Conservation (phyloP, 2,329 filamentous ascomycete genomes). For the Cytospora piceicola region DNA sequence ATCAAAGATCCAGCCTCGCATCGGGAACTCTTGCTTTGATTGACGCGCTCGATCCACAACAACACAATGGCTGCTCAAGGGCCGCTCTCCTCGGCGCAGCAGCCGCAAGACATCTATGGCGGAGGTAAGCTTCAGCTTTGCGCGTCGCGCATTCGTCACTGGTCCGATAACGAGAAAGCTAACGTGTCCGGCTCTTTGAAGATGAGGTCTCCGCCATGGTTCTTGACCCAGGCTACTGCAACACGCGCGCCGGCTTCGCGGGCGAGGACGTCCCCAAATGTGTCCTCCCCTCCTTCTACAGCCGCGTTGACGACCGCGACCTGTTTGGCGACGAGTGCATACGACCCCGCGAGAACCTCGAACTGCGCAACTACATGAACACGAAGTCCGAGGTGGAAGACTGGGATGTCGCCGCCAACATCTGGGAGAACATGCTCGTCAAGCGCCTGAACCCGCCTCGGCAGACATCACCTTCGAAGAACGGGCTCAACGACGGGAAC, state of each 20-base stretch:
- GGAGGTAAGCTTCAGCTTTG: slow-evolving; percentile 52
- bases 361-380: slow-evolving; percentile 91
- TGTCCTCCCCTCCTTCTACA: slow-evolving; percentile 89
- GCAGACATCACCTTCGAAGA: slow-evolving; percentile 70
- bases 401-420: slow-evolving; percentile 86
- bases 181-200: slow-evolving; percentile 43
- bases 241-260: slow-evolving; percentile 91
- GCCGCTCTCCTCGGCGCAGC: slow-evolving; percentile 56
- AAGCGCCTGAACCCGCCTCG: slow-evolving; percentile 81
- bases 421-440: slow-evolving; percentile 94
- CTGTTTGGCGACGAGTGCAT: slow-evolving; percentile 92
- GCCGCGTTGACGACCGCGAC: slow-evolving; percentile 58
- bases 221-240: slow-evolving; percentile 91
- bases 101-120: slow-evolving; percentile 66
- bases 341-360: slow-evolving; percentile 73
- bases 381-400: slow-evolving; percentile 90
- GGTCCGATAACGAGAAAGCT: slow-evolving; percentile 31
- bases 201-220: slow-evolving; percentile 98
- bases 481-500: slow-evolving; percentile 75
- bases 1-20: slow-evolving; percentile 24
- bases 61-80: slow-evolving; percentile 57
- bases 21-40: background rate
- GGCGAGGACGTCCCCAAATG: slow-evolving; percentile 97
- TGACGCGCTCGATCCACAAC: background rate
- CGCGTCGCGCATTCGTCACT: slow-evolving; percentile 23